Conservation (phyloP, 2,329 filamentous ascomycete genomes). For the Ophiostoma sp. region DNA sequence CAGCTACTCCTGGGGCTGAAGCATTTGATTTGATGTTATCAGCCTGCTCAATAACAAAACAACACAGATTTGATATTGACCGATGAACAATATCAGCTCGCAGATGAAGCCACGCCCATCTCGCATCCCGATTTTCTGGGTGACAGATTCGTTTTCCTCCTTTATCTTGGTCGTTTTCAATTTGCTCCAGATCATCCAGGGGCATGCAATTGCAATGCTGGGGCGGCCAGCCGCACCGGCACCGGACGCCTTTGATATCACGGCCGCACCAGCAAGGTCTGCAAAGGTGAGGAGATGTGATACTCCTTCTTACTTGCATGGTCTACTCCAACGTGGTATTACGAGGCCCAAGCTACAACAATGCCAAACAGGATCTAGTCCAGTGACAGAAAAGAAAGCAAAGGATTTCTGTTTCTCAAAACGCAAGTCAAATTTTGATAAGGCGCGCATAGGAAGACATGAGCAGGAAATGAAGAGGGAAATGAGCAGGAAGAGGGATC, state of each 20-base stretch:
- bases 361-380: background rate
- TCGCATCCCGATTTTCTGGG: background rate
- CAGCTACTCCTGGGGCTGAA: slow-evolving; percentile 3
- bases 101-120: background rate
- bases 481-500: background rate
- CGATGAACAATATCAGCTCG: background rate
- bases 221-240: slow-evolving; percentile 1
- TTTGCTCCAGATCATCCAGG: background rate
- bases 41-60: background rate
- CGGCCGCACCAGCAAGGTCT: slow-evolving; percentile 5
- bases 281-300: background rate
- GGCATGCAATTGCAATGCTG: slow-evolving; percentile 4
- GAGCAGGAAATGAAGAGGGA: background rate
- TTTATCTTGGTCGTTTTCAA: background rate
- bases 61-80: background rate
- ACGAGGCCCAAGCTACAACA: background rate
- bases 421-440: too few relatives aligned
- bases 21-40: background rate
- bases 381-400: background rate
- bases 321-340: background rate
- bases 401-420: background rate
- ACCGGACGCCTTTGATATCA: background rate
- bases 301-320: background rate
- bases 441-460: background rate
- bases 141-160: background rate